Percentiles rank a stretch among this genome's conserved stretches.
These are phyloP conservation scores for Malassezia dermatis DNA, from an alignment of 1,284 basidiomycete species.

Conservation along the genomic window DNA sequence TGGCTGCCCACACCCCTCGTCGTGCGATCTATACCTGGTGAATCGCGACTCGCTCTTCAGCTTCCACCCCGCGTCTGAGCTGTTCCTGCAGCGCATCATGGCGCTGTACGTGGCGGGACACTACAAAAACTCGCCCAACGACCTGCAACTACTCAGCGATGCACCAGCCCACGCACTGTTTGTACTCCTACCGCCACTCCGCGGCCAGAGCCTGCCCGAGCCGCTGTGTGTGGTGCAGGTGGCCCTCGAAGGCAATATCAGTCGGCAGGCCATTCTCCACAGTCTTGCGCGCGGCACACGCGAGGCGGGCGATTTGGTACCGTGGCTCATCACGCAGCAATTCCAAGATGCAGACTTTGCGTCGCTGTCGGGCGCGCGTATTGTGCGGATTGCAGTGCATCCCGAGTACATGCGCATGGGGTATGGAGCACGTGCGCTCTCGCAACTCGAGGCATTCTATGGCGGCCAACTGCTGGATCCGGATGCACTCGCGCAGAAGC, in stretches of 20 bases:
- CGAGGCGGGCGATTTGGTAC: slow-evolving; percentile 91
- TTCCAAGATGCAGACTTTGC: slow-evolving; percentile 96
- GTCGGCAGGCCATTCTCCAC: slow-evolving; percentile 73
- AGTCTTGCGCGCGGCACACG: slow-evolving; percentile 67
- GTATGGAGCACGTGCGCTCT: slow-evolving; percentile 82
- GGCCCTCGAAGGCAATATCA: slow-evolving; percentile 87
- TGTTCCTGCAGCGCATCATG: slow-evolving; percentile 97
- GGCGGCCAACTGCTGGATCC: slow-evolving; percentile 75
- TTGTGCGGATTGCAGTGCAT: slow-evolving; percentile 92
- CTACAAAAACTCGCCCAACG: slow-evolving; percentile 99
- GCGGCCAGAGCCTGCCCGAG: slow-evolving; percentile 31
- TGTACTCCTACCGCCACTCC: slow-evolving; percentile 68
- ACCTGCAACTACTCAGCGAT: slow-evolving; percentile 88
- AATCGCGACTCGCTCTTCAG: slow-evolving; percentile 93
- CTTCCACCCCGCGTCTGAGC: slow-evolving; percentile 90
- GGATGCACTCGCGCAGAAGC: slow-evolving; percentile 22
- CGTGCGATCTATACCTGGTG: slow-evolving; percentile 91
- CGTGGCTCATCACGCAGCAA: slow-evolving; percentile 89
- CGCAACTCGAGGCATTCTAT: slow-evolving; percentile 80
- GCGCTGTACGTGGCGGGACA: slow-evolving; percentile 90
- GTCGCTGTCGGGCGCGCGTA: slow-evolving; percentile 69
- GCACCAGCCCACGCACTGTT: slow-evolving; percentile 95
- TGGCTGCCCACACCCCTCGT: slow-evolving; percentile 67
- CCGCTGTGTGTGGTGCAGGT: slow-evolving; percentile 83
- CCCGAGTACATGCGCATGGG: slow-evolving; percentile 90